Percentiles rank a stretch among this genome's conserved stretches.
These are phyloP conservation scores for Pseudocercospora fuligena DNA, from an alignment of 2,329 filamentous ascomycete species.

Conservation along the genomic window DNA sequence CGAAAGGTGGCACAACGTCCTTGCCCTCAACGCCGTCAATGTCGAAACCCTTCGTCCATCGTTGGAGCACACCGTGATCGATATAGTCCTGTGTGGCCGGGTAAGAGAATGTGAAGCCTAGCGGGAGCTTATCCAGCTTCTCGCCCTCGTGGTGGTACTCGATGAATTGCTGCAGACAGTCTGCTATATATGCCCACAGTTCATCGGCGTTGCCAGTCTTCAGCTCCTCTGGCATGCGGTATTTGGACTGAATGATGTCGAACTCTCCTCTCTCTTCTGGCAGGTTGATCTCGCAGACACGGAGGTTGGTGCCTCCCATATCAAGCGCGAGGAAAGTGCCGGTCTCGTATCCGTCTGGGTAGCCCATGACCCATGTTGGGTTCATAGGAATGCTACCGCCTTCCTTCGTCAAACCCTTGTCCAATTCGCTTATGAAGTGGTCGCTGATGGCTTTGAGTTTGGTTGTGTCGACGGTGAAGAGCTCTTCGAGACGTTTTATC, in stretches of 20 bases:
- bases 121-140: constrained; percentile 69
- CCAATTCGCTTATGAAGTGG: constrained; percentile 86
- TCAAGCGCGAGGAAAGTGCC: constrained; percentile 89
- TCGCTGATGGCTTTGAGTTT: constrained; percentile 90
- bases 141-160: constrained; percentile 77
- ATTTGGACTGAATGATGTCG: constrained; percentile 95
- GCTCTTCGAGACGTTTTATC: constrained; percentile 80
- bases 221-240: constrained; percentile 90
- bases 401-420: constrained; percentile 85
- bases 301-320: constrained; percentile 94
- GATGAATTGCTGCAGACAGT: constrained; percentile 89
- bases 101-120: constrained; percentile 97
- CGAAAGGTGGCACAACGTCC: constrained; percentile 88
- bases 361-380: constrained; percentile 92
- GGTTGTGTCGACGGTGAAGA: constrained; percentile 75
- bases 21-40: constrained; percentile 88
- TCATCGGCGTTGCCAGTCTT: constrained; percentile 84
- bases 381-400: constrained; percentile 98
- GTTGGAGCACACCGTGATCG: constrained; percentile 87
- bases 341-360: constrained; percentile 83
- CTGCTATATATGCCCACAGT: constrained; percentile 93
- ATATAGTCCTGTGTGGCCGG: constrained; percentile 92
- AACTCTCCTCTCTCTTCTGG: constrained; percentile 88
- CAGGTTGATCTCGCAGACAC: constrained; percentile 90
- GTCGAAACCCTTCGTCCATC: constrained; percentile 98